phyloP scores from a whole-genome alignment of 495 filamentous ascomycete genomes.

The Bacidia gigantensis region DNA sequence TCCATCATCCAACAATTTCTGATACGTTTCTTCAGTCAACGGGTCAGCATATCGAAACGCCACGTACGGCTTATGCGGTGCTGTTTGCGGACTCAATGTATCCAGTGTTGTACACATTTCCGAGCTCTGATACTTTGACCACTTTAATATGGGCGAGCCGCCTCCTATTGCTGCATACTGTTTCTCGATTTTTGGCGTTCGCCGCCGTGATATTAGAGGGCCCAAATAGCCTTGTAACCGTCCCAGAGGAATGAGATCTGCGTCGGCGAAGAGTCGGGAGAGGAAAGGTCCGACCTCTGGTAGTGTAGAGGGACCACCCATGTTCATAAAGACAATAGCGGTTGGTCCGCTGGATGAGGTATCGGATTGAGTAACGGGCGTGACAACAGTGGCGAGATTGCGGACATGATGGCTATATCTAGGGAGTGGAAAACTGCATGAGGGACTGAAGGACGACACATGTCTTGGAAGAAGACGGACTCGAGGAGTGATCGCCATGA shows the following conservation, averaged over 20 bases:
- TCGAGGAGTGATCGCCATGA: conserved; percentile 8
- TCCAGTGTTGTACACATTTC: conserved; percentile 97
- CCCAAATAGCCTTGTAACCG: conserved; percentile 84
- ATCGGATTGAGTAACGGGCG: conserved; percentile 61
- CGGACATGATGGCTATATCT: conserved; percentile 16
- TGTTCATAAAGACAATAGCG: conserved; percentile 97
- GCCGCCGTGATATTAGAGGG: conserved; percentile 66
- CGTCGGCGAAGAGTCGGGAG: conserved; percentile 91
- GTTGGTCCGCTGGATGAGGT: conserved; percentile 56
- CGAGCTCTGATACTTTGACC: conserved; percentile 83
- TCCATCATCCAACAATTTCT: conserved; percentile 66
- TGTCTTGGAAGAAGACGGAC: conserved; percentile 1
- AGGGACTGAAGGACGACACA: neutral
- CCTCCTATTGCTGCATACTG: conserved; percentile 95
- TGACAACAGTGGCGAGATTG: conserved; percentile 51
- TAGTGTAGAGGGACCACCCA: conserved; percentile 88
- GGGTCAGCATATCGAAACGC: conserved; percentile 96
- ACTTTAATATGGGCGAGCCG: conserved; percentile 91
- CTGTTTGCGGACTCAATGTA: conserved; percentile 75
- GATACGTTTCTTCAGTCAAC: conserved; percentile 87
- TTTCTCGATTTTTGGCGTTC: conserved; percentile 89
- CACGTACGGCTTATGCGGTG: conserved; percentile 95
- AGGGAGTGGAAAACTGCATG: neutral
- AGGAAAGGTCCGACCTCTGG: conserved; percentile 84
- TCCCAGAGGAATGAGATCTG: conserved; percentile 90